Evolutionary conservation across 2,329 filamentous ascomycete genomes (phyloP), one percentile per base, ranked within the genome.

Genomic region (Mollisiaceae sp.): DNA sequence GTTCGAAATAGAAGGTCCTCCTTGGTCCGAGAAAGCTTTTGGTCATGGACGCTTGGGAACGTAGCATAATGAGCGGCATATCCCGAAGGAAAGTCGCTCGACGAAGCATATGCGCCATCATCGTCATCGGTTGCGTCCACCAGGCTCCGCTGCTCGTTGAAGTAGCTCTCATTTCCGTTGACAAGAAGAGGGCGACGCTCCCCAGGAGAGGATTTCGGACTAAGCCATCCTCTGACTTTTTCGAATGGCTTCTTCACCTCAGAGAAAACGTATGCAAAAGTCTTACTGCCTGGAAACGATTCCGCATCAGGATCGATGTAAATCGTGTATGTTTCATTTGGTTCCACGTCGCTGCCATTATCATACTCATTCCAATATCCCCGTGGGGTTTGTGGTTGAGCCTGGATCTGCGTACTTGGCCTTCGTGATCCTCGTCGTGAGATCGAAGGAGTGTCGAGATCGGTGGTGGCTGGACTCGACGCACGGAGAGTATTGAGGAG

Each of bases 331-430:
- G 84, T 85, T 41, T 87, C 79, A 2, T 84, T 87, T 12, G 79
- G 79, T 41, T 57, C 55, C 12, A 71, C 76, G 62, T 93, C 91
- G 75, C 92, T 93, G 9, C 91, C 91, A 75, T 94, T 80, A 70
- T 96, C 92, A 76, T 94, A 95, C 76, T 96, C 92, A 77, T 92
- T 94, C 92, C 92, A 96, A 75, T 94, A 95, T 22, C 60, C 41
- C 63, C 74, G 72, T 22, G 43, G 20, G 55, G 55, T 57, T n/a
- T 61, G 35, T 20, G 62, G 59, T 64, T 62, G 57, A 8, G 50
- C 20, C 35, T 45, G 61, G 47, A 59, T 55, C 57, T 67, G 69
- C 14, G 62, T 62, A 38, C 70, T 72, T 38, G 68, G 63, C 64
- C 68, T 68, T 15, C 68, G 69, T 20, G 72, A 73, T 8, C 41